These are phyloP conservation scores for Ophiostoma triangulosporum DNA, from an alignment of 2,329 filamentous ascomycete species.

Conservation along the genomic window DNA sequence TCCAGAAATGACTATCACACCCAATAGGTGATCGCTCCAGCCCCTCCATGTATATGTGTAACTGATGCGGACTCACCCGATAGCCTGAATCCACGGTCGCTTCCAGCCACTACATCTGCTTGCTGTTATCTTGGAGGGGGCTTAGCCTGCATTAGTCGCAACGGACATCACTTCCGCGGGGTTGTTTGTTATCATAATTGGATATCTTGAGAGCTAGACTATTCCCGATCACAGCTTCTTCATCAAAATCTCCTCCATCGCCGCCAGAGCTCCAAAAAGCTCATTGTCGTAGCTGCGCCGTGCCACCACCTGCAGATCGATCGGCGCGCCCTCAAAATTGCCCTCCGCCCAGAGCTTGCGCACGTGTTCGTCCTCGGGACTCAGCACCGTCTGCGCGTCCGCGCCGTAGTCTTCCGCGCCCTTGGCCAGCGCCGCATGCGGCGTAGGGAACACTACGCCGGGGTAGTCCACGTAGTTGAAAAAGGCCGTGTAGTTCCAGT, in stretches of 20 bases:
- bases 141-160: too few relatives aligned
- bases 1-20: too few relatives aligned
- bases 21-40: too few relatives aligned
- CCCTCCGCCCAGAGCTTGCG: not conserved
- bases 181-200: too few relatives aligned
- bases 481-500: constrained; percentile 3
- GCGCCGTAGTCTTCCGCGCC: not conserved
- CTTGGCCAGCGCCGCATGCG: not conserved
- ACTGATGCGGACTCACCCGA: too few relatives aligned
- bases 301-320: not conserved
- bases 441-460: not conserved
- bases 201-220: too few relatives aligned
- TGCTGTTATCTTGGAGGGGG: too few relatives aligned
- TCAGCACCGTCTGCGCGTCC: not conserved
- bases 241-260: not conserved
- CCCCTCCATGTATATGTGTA: too few relatives aligned
- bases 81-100: too few relatives aligned
- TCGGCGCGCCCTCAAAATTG: constrained; percentile 2
- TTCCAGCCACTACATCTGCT: too few relatives aligned
- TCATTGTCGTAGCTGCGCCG: constrained; percentile 2
- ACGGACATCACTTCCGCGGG: too few relatives aligned
- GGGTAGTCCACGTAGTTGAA: constrained; percentile 2
- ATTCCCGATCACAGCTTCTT: not conserved
- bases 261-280: not conserved
- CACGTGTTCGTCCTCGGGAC: constrained; percentile 1